Percentiles rank a stretch among this genome's conserved stretches.
phyloP scores from a whole-genome alignment of 495 filamentous ascomycete species.

The Aspergillus mulundensis region DNA sequence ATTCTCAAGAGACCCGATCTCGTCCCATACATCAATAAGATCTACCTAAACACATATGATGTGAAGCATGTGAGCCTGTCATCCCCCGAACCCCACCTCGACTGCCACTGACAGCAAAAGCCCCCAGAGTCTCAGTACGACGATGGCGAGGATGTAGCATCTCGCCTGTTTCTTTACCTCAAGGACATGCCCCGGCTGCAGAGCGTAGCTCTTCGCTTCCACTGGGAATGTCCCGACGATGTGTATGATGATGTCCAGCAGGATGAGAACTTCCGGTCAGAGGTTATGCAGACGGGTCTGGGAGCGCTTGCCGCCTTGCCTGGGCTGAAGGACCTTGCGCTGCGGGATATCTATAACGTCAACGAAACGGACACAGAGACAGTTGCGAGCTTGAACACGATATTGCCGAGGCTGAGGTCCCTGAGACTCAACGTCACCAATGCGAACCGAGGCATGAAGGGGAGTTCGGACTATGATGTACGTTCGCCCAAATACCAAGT shows the following conservation, averaged over 20 bases:
- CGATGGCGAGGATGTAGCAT: neutral
- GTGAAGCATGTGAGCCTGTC: neutral
- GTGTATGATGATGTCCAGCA: constrained; percentile 7
- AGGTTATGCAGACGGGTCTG: constrained; percentile 12
- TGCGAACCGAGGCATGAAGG: neutral
- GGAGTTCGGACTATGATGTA: constrained; percentile 18
- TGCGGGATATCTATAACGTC: constrained; percentile 21
- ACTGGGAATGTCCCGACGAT: constrained; percentile 12
- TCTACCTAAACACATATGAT: constrained; percentile 1
- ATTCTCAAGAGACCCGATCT: constrained; percentile 5
- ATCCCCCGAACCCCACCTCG: too few species aligned
- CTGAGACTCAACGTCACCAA: constrained; percentile 21
- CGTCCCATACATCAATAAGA: neutral
- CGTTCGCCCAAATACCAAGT: too few species aligned
- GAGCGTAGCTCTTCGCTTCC: constrained; percentile 19
- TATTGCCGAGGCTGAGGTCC: constrained; percentile 9
- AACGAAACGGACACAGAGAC: constrained; percentile 3
- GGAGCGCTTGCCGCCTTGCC: constrained; percentile 6
- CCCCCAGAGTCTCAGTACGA: neutral
- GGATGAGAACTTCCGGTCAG: constrained; percentile 7
- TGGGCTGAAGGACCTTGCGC: constrained; percentile 15
- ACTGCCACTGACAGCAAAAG: neutral
- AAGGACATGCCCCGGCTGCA: constrained; percentile 15
- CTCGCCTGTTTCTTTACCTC: constrained; percentile 4
- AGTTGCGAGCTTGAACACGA: constrained; percentile 5